Base-by-base conservation (phyloP, 2,329 filamentous ascomycete genomes). In the Epicoccum nigrum region DNA sequence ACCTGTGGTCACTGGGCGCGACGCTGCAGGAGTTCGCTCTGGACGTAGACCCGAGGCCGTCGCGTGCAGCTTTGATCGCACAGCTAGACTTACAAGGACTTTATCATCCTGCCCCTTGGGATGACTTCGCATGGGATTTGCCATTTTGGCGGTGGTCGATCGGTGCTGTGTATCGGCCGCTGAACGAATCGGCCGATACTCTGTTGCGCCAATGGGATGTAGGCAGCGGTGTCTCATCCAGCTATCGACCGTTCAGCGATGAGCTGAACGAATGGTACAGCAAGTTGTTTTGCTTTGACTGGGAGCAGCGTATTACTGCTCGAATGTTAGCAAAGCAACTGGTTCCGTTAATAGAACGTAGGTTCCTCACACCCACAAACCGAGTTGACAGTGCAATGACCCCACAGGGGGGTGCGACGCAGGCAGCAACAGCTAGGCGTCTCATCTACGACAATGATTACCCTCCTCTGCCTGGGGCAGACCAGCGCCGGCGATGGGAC, bases 1-100 rank as follows among this genome's bases (percentile, higher is more conserved):
- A 70, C 42, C 58, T 68, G 1, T 69, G 55, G 51, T 20, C 48
- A 11, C 52, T 69, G 4, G 64, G 65, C 4, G 57, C 58, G 0
- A 59, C 57, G 6, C 31, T 68, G 4, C 63, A 70, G 32, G 20
- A 17, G 0, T 58, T 68, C 12, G 59, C 59, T 3, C 32, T 64
- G 2, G 45, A 49, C 2, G 15, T 55, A 1, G 1, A 20, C 1
- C 62, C 63, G 0, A 23, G 15, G 4, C 45, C 57, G 43, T 59
- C 51, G 3, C 39, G 17, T n/a, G n/a, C n/a, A n/a, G n/a, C n/a
- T n/a, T n/a, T n/a, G n/a, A n/a, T n/a, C n/a, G n/a, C n/a, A n/a
- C n/a, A n/a, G n/a, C n/a, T n/a, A n/a, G n/a, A n/a, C n/a, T n/a
- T n/a, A n/a, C n/a, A n/a, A n/a, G n/a, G n/a, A n/a, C n/a, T n/a